Evolutionary conservation across 2,329 filamentous ascomycete species (phyloP).

Genomic region (Trichothecium roseum): DNA sequence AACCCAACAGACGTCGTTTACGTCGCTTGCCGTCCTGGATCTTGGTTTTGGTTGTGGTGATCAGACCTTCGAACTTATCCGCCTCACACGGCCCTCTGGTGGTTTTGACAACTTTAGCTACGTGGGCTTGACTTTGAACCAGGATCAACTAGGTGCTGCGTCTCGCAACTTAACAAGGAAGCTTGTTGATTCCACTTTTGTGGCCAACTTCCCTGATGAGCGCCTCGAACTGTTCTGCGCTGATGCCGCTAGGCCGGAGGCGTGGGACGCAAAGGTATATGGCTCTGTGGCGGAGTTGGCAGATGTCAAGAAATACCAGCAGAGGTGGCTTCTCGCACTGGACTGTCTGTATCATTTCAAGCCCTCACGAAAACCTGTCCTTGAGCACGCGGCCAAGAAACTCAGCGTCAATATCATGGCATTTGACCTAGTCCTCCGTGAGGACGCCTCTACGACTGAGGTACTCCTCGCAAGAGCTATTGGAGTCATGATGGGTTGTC

Average conservation of each 20-base stretch:
- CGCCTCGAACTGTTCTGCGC: slow-evolving; percentile 31
- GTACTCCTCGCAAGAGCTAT: slow-evolving; percentile 26
- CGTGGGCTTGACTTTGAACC: slow-evolving; percentile 41
- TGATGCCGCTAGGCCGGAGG: slow-evolving; percentile 35
- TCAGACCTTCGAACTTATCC: slow-evolving; percentile 37
- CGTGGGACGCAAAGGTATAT: slow-evolving; percentile 23
- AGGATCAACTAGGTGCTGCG: slow-evolving; percentile 29
- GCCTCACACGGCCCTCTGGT: slow-evolving; percentile 10
- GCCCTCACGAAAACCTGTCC: slow-evolving; percentile 36
- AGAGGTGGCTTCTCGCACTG: slow-evolving; percentile 42
- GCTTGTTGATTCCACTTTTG: slow-evolving; percentile 4
- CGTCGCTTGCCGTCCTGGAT: slow-evolving; percentile 32
- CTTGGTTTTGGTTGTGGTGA: slow-evolving; percentile 51
- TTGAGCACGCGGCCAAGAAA: slow-evolving; percentile 26
- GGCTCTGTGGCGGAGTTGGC: slow-evolving; percentile 15
- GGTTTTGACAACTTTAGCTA: slow-evolving; percentile 27
- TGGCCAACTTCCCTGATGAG: slow-evolving; percentile 4
- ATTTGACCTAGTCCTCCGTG: slow-evolving; percentile 39
- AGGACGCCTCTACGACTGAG: slow-evolving; percentile 15
- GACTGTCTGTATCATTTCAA: slow-evolving; percentile 48
- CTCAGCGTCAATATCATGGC: slow-evolving; percentile 41
- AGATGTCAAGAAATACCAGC: slow-evolving; percentile 8
- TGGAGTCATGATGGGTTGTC: slow-evolving; percentile 35
- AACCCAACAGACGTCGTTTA: slow-evolving; percentile 1
- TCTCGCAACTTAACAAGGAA: slow-evolving; percentile 18